Percentiles rank a stretch among this genome's conserved stretches.
Conservation (phyloP, 2,329 filamentous ascomycete species). For the Phyllosticta paracitricarpa region DNA sequence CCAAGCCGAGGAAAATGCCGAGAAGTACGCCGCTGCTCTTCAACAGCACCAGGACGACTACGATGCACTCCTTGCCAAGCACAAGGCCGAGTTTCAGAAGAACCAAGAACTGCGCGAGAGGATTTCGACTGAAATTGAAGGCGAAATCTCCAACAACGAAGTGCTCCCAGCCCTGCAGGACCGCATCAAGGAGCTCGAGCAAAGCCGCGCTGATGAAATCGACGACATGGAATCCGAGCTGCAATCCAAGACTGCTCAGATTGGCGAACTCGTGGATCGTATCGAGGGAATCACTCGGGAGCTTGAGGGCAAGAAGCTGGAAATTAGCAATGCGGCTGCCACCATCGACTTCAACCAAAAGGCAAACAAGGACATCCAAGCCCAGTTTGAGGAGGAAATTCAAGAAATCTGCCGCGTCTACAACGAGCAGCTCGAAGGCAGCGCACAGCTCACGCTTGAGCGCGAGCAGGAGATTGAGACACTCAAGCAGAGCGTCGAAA, state of each 20-base stretch:
- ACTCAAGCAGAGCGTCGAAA: slow-evolving; percentile 4
- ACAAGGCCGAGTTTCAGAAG: slow-evolving; percentile 1
- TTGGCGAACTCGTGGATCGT: slow-evolving; percentile 2
- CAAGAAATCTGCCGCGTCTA: slow-evolving; percentile 9
- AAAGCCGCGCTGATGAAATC: slow-evolving; percentile 4
- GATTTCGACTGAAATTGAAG: slow-evolving; percentile 1
- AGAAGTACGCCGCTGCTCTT: background rate
- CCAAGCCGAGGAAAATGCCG: background rate
- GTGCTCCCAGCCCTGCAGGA: slow-evolving; percentile 1
- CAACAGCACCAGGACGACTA: slow-evolving; percentile 1
- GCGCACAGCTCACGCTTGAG: background rate
- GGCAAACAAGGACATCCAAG: slow-evolving; percentile 4
- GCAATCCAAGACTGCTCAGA: slow-evolving; percentile 3
- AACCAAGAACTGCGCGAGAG: slow-evolving; percentile 5
- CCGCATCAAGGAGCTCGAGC: slow-evolving; percentile 8
- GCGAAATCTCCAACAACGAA: slow-evolving; percentile 2
- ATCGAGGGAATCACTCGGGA: slow-evolving; percentile 3
- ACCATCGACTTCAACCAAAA: slow-evolving; percentile 7
- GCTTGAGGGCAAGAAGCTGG: slow-evolving; percentile 6
- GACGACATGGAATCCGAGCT: background rate
- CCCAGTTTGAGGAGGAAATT: slow-evolving; percentile 6
- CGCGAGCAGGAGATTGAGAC: slow-evolving; percentile 5
- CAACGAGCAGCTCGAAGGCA: slow-evolving; percentile 8
- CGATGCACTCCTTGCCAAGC: slow-evolving; percentile 1
- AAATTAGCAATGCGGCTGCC: background rate